Conservation (phyloP, 2,329 filamentous ascomycete genomes). For the Chaetomiaceae sp. region DNA sequence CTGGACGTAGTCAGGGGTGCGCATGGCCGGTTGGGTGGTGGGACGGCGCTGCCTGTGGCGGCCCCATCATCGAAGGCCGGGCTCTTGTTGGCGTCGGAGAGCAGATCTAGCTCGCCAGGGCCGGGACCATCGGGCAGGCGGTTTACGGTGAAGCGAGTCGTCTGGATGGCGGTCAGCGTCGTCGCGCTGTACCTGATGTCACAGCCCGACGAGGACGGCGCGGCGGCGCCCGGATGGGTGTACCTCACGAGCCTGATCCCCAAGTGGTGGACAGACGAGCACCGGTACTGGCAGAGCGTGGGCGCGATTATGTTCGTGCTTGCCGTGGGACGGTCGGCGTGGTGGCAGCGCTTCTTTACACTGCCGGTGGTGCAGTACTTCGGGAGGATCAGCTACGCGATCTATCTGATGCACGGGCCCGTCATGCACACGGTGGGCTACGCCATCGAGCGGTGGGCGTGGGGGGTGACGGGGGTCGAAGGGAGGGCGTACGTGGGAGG, state of each 20-base stretch:
- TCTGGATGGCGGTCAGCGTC: conserved; percentile 34
- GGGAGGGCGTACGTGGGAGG: conserved; percentile 38
- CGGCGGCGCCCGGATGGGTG: conserved; percentile 46
- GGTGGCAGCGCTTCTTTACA: conserved; percentile 47
- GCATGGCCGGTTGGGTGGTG: conserved; percentile 24
- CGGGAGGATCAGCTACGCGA: conserved; percentile 53
- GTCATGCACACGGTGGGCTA: conserved; percentile 49
- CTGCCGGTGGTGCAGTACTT: conserved; percentile 48
- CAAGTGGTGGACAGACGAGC: conserved; percentile 42
- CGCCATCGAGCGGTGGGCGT: conserved; percentile 43
- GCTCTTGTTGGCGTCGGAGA: background rate
- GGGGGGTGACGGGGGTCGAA: conserved; percentile 42
- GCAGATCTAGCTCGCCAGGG: background rate
- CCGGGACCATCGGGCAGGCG: background rate
- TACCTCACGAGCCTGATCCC: conserved; percentile 44
- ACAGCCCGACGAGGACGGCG: conserved; percentile 36
- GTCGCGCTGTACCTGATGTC: conserved; percentile 48
- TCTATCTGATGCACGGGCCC: conserved; percentile 57
- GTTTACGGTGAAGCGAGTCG: background rate
- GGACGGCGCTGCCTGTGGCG: background rate
- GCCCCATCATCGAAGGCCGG: background rate
- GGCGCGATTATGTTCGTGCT: conserved; percentile 49
- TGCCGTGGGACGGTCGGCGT: conserved; percentile 38
- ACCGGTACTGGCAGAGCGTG: conserved; percentile 51
- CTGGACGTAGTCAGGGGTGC: conserved; percentile 44